Evolutionary conservation across 2,329 filamentous ascomycete species (phyloP), one percentile per base, ranked within the genome.

Genomic region (Clarireedia sp.): DNA sequence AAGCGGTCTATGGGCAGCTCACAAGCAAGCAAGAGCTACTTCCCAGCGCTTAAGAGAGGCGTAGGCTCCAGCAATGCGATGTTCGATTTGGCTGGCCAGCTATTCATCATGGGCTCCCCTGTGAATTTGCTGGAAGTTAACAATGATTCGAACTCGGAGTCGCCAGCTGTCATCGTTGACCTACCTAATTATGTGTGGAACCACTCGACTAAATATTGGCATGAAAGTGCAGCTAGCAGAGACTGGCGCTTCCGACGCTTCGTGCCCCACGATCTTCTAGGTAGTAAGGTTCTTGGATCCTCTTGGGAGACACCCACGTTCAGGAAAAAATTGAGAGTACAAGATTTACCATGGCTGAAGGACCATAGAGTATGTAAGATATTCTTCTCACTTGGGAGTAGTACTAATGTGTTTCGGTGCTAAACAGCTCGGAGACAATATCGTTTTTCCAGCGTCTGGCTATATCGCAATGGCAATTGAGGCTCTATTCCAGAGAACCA

Each of bases 141-240:
- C 24, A 57, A 78, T 62, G 72, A 73, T 24, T 17, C 24, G 12
- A 23, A 17, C 71, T n/a, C 17, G 57, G 64, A 73, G 56, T n/a
- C 19, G 21, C 26, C 43, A 5, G 12, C 8, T 24, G 21, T 47
- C 23, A 41, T 81, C 4, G 61, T 69, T 0, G 71, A 62, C 23
- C 64, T 82, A 10, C 78, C 79, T 1, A 70, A 72, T 1, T 81
- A 81, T 56, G 69, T 73, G 1, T 82, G 78, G 78, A 78, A 81
- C 26, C 78, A 80, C 55, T 65, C 67, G 16, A 75, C 71, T 38
- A 67, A 64, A 0, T 79, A 79, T 62, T 81, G 78, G 78, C 71
- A 76, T 57, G 78, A 82, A 57, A 76, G 74, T 2, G 72, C 75
- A 43, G 64, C 77, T 2, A 75, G 74, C 21, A 64, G 67, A 16